Evolutionary conservation across 768 basidiomycete genomes (phyloP), one percentile per base, ranked within the genome.

Genomic region (Trametes cubensis): DNA sequence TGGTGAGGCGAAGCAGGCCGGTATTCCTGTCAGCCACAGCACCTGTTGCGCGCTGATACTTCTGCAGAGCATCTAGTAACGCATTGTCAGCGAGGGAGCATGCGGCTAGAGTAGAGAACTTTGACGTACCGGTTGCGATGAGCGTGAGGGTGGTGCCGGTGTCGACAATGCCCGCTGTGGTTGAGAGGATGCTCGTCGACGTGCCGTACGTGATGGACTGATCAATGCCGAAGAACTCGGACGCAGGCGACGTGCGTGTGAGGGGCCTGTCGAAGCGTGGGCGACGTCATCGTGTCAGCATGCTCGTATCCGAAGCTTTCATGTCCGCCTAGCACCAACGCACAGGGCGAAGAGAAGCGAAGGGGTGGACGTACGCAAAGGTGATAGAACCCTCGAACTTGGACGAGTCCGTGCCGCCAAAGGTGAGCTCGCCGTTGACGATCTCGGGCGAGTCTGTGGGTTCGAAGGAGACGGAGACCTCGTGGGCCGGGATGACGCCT

Each of bases 171-270:
- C 71, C 71, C 15, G 70, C 64, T n/a, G 62, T 64, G 20, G n/a
- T 46, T 34, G 63, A 30, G 23, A 67, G 56, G 47, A 72, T 66
- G 38, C 40, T 53, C 6, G 45, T 55, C 23, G 18, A 39, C 7
- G 51, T 23, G 15, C 74, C 74, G 51, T 71, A 75, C 7, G 45
- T 48, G 60, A 77, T 72, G 20, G 68, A 67, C 62, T 75, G 66
- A 60, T 77, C 57, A 50, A 77, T 74, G 25, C 77, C 77, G 71
- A 74, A 78, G 67, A 66, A 78, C 21, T 39, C 26, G 50, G 55
- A 70, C 7, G 78, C 68, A 5, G 76, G 77, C 25, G 48, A 67
- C 20, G 73, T 75, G 23, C 56, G 54, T 11, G 76, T 78, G 51
- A 75, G 40, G 3, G 76, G 66, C 10, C 73, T 73, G 39, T n/a